Percentiles rank a stretch among this genome's conserved stretches.
These are phyloP conservation scores for Mucuna pruriens DNA, from an alignment of 306 rosid genomes.

Conservation along the genomic window DNA sequence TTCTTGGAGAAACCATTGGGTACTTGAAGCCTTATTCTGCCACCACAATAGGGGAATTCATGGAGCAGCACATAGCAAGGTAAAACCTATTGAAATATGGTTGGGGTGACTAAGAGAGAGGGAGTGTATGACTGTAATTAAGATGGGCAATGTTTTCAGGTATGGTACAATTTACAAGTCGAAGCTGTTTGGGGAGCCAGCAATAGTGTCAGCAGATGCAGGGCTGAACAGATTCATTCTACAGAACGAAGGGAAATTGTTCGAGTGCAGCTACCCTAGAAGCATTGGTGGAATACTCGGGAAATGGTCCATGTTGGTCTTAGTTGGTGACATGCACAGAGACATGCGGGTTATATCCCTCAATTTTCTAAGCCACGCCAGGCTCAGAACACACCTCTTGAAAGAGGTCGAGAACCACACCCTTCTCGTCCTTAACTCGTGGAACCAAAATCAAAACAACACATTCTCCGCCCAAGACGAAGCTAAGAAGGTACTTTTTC, in stretches of 20 bases:
- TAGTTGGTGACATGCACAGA: constrained; percentile 98
- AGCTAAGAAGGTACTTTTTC: constrained; percentile 74
- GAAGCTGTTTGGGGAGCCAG: constrained; percentile 79
- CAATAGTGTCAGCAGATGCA: constrained; percentile 94
- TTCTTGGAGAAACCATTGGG: constrained; percentile 80
- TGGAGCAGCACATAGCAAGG: constrained; percentile 90
- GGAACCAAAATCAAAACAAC: constrained; percentile 66
- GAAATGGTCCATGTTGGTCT: constrained; percentile 98
- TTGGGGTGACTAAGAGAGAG: no score
- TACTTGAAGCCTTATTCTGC: constrained; percentile 89
- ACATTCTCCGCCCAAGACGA: constrained; percentile 89
- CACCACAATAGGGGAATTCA: constrained; percentile 73
- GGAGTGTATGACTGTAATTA: background rate
- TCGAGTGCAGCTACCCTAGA: constrained; percentile 92
- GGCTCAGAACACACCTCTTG: constrained; percentile 72
- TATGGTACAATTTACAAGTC: constrained; percentile 94
- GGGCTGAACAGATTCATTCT: constrained; percentile 85
- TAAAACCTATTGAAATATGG: no score
- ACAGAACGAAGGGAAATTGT: constrained; percentile 93
- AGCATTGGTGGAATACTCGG: constrained; percentile 98
- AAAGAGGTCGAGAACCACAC: constrained; percentile 84
- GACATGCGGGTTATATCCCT: constrained; percentile 87
- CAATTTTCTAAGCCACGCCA: constrained; percentile 83
- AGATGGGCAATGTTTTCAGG: constrained; percentile 45
- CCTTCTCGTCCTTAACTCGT: constrained; percentile 66